Evolutionary conservation across 176 grass and related monocot species (phyloP).

Genomic region (Triticum aestivum): DNA sequence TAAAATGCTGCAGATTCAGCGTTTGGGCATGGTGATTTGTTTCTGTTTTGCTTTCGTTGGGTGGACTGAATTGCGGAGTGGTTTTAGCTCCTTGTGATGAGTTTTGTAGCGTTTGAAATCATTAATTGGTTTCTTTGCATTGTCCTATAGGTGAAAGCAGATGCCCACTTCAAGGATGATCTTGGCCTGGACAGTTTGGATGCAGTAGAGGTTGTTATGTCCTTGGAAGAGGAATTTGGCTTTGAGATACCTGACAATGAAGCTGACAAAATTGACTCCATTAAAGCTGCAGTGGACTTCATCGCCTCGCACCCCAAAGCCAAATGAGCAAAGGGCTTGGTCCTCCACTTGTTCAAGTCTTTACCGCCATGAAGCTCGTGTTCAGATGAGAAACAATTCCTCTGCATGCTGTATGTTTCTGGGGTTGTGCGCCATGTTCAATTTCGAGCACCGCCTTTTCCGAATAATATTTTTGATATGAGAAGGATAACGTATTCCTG

Average conservation of each 20-base stretch:
- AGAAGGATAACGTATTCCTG: conserved; percentile 17
- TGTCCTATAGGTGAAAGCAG: conserved; percentile 35
- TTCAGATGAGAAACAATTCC: conserved; percentile 4
- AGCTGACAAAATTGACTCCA: conserved; percentile 55
- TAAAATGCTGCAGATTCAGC: background rate
- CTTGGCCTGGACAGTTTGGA: conserved; percentile 60
- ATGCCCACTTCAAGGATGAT: conserved; percentile 62
- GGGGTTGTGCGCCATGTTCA: background rate
- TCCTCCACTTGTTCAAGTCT: conserved; percentile 17
- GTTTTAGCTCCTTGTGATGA: background rate
- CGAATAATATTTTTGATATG: conserved; percentile 39
- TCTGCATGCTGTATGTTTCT: background rate
- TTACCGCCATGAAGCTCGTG: background rate
- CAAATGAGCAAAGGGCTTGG: conserved; percentile 15
- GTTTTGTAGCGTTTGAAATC: background rate
- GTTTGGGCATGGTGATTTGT: background rate
- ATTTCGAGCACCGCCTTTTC: background rate
- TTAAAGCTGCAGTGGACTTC: conserved; percentile 54
- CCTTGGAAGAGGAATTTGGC: conserved; percentile 55
- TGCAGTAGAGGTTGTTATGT: conserved; percentile 51
- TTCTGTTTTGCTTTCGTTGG: background rate
- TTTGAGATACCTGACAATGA: conserved; percentile 55
- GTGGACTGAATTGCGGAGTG: background rate
- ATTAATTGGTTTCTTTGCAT: conserved; percentile 4
- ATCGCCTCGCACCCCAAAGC: conserved; percentile 53